Conservation (phyloP, 192 early-diverging fungal species). For the Coemansia sp. region DNA sequence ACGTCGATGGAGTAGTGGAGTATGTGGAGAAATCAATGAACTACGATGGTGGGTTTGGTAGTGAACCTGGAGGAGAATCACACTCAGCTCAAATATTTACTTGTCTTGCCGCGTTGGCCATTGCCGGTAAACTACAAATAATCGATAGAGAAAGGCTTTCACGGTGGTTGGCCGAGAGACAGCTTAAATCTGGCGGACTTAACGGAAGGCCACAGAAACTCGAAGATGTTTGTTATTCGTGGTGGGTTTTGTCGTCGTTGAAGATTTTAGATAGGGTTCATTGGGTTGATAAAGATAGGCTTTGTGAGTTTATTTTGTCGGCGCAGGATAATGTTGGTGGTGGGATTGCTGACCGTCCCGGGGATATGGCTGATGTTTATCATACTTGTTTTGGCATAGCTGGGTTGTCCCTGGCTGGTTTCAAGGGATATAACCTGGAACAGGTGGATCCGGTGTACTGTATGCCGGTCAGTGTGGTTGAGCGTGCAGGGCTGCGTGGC, state of each 20-base stretch:
- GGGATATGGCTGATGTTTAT: conserved; percentile 92
- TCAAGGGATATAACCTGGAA: conserved; percentile 61
- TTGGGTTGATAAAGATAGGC: conserved; percentile 81
- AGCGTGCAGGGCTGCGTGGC: conserved; percentile 51
- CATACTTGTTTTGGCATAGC: conserved; percentile 95
- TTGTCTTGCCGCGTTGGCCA: conserved; percentile 85
- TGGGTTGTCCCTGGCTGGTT: conserved; percentile 84
- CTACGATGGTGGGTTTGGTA: conserved; percentile 97
- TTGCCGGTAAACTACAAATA: conserved; percentile 72
- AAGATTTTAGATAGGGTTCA: conserved; percentile 74
- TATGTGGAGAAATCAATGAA: conserved; percentile 82
- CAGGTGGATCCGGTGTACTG: conserved; percentile 92
- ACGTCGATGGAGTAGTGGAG: conserved; percentile 66
- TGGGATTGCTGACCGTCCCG: conserved; percentile 91
- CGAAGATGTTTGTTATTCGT: conserved; percentile 97
- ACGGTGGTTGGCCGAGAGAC: conserved; percentile 93
- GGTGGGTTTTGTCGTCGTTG: conserved; percentile 95
- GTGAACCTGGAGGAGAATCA: conserved; percentile 82
- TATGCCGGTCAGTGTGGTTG: conserved; percentile 67
- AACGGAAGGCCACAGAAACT: conserved; percentile 97
- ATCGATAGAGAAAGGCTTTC: conserved; percentile 82
- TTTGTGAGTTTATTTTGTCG: conserved; percentile 76
- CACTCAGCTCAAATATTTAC: conserved; percentile 94
- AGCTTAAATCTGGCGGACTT: conserved; percentile 87
- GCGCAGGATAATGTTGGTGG: conserved; percentile 85